phyloP scores from a whole-genome alignment of 768 basidiomycete species.

The Suillus bovinus region DNA sequence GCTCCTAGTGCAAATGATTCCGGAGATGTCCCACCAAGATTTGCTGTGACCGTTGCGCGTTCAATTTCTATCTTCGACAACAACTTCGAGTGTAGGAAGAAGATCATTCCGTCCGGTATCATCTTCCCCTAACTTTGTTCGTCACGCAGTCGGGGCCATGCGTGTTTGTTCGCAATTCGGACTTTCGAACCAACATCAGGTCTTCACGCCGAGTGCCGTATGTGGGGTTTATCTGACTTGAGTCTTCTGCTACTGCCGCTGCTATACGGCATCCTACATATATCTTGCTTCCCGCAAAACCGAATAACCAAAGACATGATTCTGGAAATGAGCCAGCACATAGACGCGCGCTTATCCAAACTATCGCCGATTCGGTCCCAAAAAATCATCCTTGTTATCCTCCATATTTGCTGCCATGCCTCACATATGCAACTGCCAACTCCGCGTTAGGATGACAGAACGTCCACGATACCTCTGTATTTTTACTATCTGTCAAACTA shows the following conservation, averaged over 20 bases:
- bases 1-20: background rate
- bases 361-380: background rate
- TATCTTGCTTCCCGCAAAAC: background rate
- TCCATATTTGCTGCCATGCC: background rate
- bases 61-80: background rate
- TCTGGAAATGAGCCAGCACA: background rate
- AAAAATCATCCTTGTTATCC: background rate
- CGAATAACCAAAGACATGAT: background rate
- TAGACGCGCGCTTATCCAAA: background rate
- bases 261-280: background rate
- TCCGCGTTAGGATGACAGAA: background rate
- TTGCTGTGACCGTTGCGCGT: background rate
- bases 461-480: background rate
- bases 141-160: background rate
- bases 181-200: background rate
- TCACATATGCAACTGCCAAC: background rate
- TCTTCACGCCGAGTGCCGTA: background rate
- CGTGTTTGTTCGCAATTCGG: no score
- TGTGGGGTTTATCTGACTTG: no score
- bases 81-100: background rate
- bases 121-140: background rate
- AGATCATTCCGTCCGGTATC: no score
- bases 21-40: no score
- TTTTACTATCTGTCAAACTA: background rate
- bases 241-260: background rate